Evolutionary conservation across 2,329 filamentous ascomycete species (phyloP).

Genomic region (Penicillium sp.): DNA sequence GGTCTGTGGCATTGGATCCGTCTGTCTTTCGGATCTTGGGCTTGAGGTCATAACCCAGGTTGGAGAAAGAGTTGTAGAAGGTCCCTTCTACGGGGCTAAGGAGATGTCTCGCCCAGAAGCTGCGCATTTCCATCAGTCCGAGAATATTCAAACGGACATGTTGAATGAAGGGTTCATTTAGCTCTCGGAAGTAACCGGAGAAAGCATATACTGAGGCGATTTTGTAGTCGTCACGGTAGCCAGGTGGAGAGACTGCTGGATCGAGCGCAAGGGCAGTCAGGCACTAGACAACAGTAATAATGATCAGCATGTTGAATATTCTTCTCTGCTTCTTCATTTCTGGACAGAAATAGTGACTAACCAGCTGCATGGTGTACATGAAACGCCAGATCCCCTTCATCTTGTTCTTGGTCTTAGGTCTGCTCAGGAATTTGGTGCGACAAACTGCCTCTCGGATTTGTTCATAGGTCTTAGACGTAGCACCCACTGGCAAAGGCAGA

Average conservation of each 20-base stretch:
- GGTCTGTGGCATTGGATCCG: constrained; percentile 1
- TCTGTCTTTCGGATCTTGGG: constrained; percentile 20
- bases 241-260: constrained; percentile 21
- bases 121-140: constrained; percentile 40
- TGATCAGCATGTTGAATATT: constrained; percentile 8
- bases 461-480: constrained; percentile 24
- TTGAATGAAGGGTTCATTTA: constrained; percentile 14
- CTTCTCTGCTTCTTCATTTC: neutral
- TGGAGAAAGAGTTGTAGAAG: constrained; percentile 25
- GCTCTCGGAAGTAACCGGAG: neutral
- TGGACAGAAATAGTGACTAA: constrained; percentile 11
- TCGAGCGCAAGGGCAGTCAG: constrained; percentile 38
- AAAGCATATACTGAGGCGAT: constrained; percentile 31
- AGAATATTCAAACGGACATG: constrained; percentile 27
- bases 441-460: constrained; percentile 21
- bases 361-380: constrained; percentile 33
- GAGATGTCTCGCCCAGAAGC: constrained; percentile 46
- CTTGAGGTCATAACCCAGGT: constrained; percentile 14
- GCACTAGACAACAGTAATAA: constrained; percentile 22
- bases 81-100: constrained; percentile 29
- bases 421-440: constrained; percentile 23
- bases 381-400: constrained; percentile 2
- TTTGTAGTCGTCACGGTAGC: constrained; percentile 34
- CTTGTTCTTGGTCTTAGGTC: constrained; percentile 15
- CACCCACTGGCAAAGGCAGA: neutral